Conservation (phyloP, 768 basidiomycete genomes). For the Lactarius pseudohatsudake region DNA sequence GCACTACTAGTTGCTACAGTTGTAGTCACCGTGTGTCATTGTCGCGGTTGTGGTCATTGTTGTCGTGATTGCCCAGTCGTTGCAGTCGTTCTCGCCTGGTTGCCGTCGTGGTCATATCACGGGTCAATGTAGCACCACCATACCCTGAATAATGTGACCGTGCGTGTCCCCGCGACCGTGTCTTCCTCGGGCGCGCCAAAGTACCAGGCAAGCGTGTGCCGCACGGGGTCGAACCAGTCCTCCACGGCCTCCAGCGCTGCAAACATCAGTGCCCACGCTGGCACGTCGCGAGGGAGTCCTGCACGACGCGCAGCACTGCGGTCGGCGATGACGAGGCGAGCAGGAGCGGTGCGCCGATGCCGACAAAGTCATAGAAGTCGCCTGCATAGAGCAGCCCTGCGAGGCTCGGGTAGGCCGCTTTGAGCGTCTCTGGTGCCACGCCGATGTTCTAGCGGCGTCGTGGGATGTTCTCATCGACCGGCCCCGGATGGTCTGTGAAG, state of each 20-base stretch:
- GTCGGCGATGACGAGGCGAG: constrained; percentile 78
- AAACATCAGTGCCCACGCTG: constrained; percentile 37
- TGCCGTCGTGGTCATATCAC: too few relatives aligned
- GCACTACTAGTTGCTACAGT: too few relatives aligned
- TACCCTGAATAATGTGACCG: too few relatives aligned
- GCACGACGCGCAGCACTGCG: constrained; percentile 55
- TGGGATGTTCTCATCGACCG: constrained; percentile 30
- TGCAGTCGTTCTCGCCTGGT: too few relatives aligned
- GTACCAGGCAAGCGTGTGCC: constrained; percentile 43
- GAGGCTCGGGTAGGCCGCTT: constrained; percentile 72
- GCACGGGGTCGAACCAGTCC: constrained; percentile 42
- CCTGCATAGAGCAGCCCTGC: constrained; percentile 58
- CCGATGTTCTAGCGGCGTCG: constrained; percentile 38
- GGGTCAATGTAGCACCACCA: too few relatives aligned
- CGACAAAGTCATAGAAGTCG: constrained; percentile 77
- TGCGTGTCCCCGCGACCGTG: constrained; percentile 38
- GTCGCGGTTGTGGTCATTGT: too few relatives aligned
- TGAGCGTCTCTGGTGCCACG: constrained; percentile 37
- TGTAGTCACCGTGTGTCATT: too few relatives aligned
- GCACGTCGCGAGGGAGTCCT: constrained; percentile 17
- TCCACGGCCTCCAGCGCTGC: constrained; percentile 44
- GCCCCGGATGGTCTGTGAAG: constrained; percentile 48
- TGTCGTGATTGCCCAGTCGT: too few relatives aligned
- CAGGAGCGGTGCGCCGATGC: constrained; percentile 67
- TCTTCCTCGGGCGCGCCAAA: constrained; percentile 36